phyloP scores from a whole-genome alignment of 306 rosid species.

The Aeschynomene evenia region DNA sequence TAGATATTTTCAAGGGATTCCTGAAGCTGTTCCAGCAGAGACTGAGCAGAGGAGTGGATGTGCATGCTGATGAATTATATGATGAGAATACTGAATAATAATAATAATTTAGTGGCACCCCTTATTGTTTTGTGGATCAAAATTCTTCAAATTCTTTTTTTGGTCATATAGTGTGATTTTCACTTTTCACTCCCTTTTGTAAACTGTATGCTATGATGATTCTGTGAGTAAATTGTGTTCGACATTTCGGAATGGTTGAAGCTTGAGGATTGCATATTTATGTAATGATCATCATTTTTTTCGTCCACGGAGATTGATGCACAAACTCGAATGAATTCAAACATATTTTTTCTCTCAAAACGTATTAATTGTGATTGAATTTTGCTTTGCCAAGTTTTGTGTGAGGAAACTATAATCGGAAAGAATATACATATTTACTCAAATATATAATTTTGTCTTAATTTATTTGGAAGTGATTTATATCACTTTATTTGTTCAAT shows the following conservation, averaged over 20 bases:
- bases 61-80: conserved; percentile 86
- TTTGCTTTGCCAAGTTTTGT: not conserved
- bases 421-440: too few species aligned
- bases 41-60: conserved; percentile 83
- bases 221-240: conserved; percentile 30
- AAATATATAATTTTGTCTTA: too few species aligned
- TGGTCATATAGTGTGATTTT: conserved; percentile 32
- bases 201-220: conserved; percentile 40
- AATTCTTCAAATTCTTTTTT: conserved; percentile 48
- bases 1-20: conserved; percentile 94
- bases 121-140: conserved; percentile 23
- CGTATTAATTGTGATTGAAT: too few species aligned
- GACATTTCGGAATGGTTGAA: conserved; percentile 38
- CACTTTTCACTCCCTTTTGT: conserved; percentile 5
- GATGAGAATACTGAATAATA: conserved; percentile 12
- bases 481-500: too few species aligned
- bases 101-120: conserved; percentile 26
- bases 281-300: not conserved
- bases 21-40: conserved; percentile 72
- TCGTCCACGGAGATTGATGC: not conserved
- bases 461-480: too few species aligned
- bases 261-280: conserved; percentile 29
- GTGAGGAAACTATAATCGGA: not conserved
- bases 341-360: not conserved
- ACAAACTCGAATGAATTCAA: too few species aligned